Evolutionary conservation across 371 early-diverging fungal species (phyloP), one percentile per base, ranked within the genome.

Genomic region (Mucor lusitanicus): DNA sequence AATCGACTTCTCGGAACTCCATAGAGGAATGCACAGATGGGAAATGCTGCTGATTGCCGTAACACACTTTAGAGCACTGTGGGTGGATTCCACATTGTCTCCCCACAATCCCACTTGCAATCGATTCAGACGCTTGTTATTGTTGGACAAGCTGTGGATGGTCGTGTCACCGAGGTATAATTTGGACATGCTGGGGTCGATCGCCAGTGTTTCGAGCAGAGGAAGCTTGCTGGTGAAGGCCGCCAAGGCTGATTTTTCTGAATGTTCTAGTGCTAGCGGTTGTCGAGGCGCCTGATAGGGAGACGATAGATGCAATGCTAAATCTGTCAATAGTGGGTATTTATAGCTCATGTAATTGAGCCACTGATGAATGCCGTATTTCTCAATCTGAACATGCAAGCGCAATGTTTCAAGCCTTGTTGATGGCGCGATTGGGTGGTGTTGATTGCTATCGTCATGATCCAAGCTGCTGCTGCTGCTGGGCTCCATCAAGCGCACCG

Each of bases 101-200:
- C 61, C 61, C 61, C 61, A 61, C 28, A 61, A 23, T 40, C 61
- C 61, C 1, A 32, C 13, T 9, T 61, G 28, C 17, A 61, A 27
- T 12, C 13, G 53, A 15, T 27, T 27, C 15, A 53, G 12, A 6
- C 30, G 33, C 30, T 9, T 61, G 21, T 30, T 46, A 2, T 39
- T 42, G 58, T 32, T 33, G 6, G 15, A 17, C 11, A 50, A 25
- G 21, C 8, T 37, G 27, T 21, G 33, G 7, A 65, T 46, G 12
- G 59, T 42, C 19, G 30, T 23, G 30, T 65, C 44, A 17, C 46
- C 25, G 27, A 65, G 42, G 27, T 58, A 65, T 13, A 30, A 13
- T 48, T 46, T 65, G 6, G 46, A 58, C 65, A 58, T 65, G 25
- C 27, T 59, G n/a, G 42, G 44, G 44, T 58, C 59, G 23, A 65